Conservation (phyloP, 257 asterid genomes). For the Capsicum pubescens region DNA sequence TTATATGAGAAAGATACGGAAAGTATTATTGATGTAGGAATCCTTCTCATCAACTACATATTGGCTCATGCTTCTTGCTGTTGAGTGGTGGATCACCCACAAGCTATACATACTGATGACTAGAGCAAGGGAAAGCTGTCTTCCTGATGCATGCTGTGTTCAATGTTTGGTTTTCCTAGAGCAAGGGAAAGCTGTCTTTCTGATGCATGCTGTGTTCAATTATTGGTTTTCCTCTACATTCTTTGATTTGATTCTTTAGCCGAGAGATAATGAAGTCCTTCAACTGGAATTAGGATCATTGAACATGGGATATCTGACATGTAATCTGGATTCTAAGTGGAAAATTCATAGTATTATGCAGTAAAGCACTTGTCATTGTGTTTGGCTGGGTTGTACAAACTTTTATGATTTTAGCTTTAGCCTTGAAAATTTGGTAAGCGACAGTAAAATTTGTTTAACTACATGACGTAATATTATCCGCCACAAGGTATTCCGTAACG, state of each 20-base stretch:
- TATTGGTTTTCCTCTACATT: not conserved
- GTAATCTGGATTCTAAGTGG: conserved; percentile 11
- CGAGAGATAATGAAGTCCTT: not conserved
- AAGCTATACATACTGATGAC: conserved; percentile 15
- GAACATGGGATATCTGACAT: not conserved
- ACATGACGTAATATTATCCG: not conserved
- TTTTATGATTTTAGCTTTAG: not conserved
- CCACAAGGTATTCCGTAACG: not conserved
- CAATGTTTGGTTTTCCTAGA: not conserved
- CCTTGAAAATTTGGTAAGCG: not conserved
- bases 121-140: not conserved
- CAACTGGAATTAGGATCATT: not conserved
- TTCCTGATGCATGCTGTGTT: conserved; percentile 2
- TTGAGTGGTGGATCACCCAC: conserved; percentile 18
- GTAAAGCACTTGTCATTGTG: not conserved
- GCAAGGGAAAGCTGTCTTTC: not conserved
- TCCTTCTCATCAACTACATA: conserved; percentile 24
- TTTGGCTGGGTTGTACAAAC: not conserved
- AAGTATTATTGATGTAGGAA: conserved; percentile 61
- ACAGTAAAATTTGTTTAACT: not conserved
- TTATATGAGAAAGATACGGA: conserved; percentile 74
- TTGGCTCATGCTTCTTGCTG: conserved; percentile 25
- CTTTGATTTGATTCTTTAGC: conserved; percentile 15
- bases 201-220: not conserved
- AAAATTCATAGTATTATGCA: conserved; percentile 1